phyloP scores from a whole-genome alignment of 495 filamentous ascomycete species.

The Lindgomyces ingoldianus region DNA sequence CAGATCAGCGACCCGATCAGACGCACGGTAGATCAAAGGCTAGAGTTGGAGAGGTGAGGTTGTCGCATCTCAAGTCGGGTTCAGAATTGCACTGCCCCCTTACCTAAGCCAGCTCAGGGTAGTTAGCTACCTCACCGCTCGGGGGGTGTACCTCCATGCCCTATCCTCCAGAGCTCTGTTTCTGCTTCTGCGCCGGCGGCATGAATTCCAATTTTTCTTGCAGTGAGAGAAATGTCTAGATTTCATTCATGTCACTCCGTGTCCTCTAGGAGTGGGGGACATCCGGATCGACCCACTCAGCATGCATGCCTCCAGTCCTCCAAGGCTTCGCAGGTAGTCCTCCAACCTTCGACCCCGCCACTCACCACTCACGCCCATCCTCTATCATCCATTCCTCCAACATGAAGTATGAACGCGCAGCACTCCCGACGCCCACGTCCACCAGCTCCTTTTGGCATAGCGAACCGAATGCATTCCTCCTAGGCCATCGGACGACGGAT shows the following conservation, averaged over 20 bases:
- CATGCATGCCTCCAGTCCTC: not conserved
- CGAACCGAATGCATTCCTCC: slow-evolving; percentile 56
- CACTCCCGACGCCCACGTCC: slow-evolving; percentile 28
- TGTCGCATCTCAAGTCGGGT: not conserved
- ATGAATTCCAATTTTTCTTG: not conserved
- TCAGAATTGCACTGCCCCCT: slow-evolving; percentile 30
- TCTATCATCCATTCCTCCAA: not conserved
- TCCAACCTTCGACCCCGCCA: not conserved
- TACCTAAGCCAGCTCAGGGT: slow-evolving; percentile 15
- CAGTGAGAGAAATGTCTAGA: not conserved
- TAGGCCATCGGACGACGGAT: slow-evolving; percentile 61
- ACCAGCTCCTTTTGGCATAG: slow-evolving; percentile 76
- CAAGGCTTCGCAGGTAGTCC: not conserved
- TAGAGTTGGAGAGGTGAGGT: slow-evolving; percentile 2
- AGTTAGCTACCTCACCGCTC: not conserved
- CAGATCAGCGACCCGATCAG: not conserved
- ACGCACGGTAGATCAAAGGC: not conserved
- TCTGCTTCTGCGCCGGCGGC: not conserved
- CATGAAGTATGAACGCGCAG: slow-evolving; percentile 20
- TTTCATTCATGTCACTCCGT: not conserved
- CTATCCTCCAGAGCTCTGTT: not conserved
- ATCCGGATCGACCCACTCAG: not conserved
- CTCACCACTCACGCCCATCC: not conserved
- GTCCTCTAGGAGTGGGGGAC: not conserved
- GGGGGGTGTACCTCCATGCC: slow-evolving; percentile 14